These are phyloP conservation scores for Elsinoe arachidis DNA, from an alignment of 2,329 filamentous ascomycete genomes.

Conservation along the genomic window DNA sequence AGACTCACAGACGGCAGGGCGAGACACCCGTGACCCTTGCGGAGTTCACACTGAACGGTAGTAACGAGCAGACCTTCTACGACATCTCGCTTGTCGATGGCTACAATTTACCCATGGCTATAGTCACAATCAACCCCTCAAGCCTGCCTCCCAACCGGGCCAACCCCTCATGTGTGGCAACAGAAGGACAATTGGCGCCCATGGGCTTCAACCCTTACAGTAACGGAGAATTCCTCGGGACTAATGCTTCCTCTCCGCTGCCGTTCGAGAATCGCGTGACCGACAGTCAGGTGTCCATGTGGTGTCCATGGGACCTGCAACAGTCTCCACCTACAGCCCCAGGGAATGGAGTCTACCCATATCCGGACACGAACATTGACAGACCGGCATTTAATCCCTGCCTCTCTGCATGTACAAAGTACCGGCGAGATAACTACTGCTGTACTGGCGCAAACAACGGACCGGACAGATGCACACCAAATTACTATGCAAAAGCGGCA, in stretches of 20 bases:
- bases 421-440: conserved; percentile 59
- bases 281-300: conserved; percentile 49
- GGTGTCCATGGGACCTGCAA: conserved; percentile 77
- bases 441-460: conserved; percentile 62
- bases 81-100: conserved; percentile 80
- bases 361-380: conserved; percentile 65
- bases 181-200: conserved; percentile 48
- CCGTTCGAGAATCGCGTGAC: conserved; percentile 56
- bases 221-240: conserved; percentile 49
- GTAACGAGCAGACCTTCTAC: conserved; percentile 64
- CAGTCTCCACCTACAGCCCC: conserved; percentile 59
- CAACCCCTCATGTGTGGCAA: conserved; percentile 69
- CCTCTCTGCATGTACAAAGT: conserved; percentile 65
- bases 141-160: conserved; percentile 64
- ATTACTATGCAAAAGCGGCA: conserved; percentile 58
- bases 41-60: conserved; percentile 69
- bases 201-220: conserved; percentile 41
- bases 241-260: conserved; percentile 57
- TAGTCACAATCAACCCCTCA: conserved; percentile 43
- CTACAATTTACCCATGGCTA: conserved; percentile 67
- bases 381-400: conserved; percentile 70
- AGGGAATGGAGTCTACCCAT: conserved; percentile 68
- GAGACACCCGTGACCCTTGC: conserved; percentile 66
- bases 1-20: conserved; percentile 43
- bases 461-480: conserved; percentile 55